Conservation (phyloP, 495 filamentous ascomycete species). For the Lophium mytilinum region DNA sequence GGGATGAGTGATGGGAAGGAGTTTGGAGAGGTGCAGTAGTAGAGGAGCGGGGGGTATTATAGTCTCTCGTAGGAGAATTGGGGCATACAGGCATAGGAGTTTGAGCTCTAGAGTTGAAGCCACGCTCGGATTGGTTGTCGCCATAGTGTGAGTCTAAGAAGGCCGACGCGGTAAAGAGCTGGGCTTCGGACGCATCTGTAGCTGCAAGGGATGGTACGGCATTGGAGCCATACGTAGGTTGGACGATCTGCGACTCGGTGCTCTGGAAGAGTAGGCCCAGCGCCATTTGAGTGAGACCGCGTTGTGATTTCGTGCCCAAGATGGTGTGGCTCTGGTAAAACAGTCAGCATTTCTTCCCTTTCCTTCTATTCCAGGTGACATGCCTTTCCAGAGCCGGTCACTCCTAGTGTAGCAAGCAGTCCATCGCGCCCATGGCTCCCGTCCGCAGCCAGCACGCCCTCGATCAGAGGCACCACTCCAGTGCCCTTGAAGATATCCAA, state of each 20-base stretch:
- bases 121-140: conserved; percentile 50
- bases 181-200: conserved; percentile 75
- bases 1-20: conserved; percentile 8
- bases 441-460: conserved; percentile 62
- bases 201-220: conserved; percentile 63
- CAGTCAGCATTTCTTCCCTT: conserved; percentile 24
- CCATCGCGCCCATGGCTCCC: conserved; percentile 79
- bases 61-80: background rate
- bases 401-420: conserved; percentile 82
- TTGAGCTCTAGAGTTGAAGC: conserved; percentile 60
- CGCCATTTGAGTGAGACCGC: conserved; percentile 83
- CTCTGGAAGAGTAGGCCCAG: conserved; percentile 85
- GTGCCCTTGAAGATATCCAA: conserved; percentile 82
- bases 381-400: conserved; percentile 95
- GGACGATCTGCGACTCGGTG: conserved; percentile 56
- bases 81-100: conserved; percentile 73
- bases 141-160: conserved; percentile 77
- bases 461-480: conserved; percentile 63
- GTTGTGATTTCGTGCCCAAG: conserved; percentile 74
- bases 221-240: conserved; percentile 46
- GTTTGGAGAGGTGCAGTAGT: background rate
- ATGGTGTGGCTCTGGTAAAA: conserved; percentile 81
- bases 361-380: conserved; percentile 4
- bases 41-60: background rate
- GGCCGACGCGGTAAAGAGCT: conserved; percentile 62